Percentiles rank a stretch among this genome's conserved stretches.
phyloP scores from a whole-genome alignment of 2,329 filamentous ascomycete genomes.

The Alternaria metachromatica region DNA sequence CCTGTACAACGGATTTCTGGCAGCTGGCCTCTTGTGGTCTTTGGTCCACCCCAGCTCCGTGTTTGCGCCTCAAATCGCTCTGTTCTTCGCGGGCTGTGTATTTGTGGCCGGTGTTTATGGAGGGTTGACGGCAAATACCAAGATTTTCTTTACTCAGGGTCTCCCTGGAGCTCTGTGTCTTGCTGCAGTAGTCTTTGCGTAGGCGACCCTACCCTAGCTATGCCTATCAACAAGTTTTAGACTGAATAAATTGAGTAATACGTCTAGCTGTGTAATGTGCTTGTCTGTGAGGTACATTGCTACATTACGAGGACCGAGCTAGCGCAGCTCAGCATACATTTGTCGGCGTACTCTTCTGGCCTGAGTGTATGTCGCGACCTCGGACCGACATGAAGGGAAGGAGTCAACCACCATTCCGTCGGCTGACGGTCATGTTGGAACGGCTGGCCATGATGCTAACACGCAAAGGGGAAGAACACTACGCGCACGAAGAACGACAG shows the following conservation, averaged over 20 bases:
- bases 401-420: neutral
- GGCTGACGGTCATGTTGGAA: neutral
- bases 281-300: neutral
- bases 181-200: neutral
- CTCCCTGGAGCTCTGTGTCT: neutral
- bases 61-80: neutral
- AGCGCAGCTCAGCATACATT: neutral
- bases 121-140: neutral
- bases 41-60: neutral
- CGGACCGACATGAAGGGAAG: neutral
- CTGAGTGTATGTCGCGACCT: neutral
- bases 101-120: neutral
- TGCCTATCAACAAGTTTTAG: neutral
- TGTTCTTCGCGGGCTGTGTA: neutral
- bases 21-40: neutral
- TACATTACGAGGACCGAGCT: neutral
- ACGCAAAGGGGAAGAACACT: neutral
- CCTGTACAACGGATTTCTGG: neutral
- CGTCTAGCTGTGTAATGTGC: neutral
- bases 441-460: neutral
- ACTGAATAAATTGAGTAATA: neutral
- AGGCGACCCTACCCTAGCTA: neutral
- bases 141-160: neutral
- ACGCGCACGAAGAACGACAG: rapidly evolving
- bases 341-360: neutral